These are phyloP conservation scores for Aspergillus jensenii DNA, from an alignment of 2,329 filamentous ascomycete genomes.

Conservation along the genomic window DNA sequence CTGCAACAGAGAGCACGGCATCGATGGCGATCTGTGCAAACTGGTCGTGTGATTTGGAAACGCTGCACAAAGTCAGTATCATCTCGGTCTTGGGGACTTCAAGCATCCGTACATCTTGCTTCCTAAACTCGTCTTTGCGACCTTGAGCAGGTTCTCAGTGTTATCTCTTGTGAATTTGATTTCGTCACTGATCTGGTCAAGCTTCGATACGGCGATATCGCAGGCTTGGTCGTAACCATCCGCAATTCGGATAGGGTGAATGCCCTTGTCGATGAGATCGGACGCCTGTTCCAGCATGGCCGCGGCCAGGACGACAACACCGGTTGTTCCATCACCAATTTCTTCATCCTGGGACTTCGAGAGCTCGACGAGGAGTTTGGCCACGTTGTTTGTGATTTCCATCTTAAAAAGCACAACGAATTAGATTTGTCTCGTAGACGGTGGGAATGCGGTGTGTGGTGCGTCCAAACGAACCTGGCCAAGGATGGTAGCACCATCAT, in stretches of 20 bases:
- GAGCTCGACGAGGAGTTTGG: slow-evolving; percentile 92
- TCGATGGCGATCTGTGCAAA: slow-evolving; percentile 97
- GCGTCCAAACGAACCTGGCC: slow-evolving; percentile 57
- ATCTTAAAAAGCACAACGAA: slow-evolving; percentile 58
- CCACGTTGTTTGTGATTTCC: slow-evolving; percentile 98
- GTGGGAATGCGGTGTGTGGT: neutral
- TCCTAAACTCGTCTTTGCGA: slow-evolving; percentile 91
- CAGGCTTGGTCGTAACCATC: slow-evolving; percentile 98
- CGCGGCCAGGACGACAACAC: slow-evolving; percentile 93
- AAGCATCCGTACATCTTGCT: slow-evolving; percentile 72
- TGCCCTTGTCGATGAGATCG: slow-evolving; percentile 98
- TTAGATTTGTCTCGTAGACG: neutral
- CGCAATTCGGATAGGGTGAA: slow-evolving; percentile 97
- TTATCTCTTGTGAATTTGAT: slow-evolving; percentile 81
- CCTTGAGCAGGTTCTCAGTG: slow-evolving; percentile 85
- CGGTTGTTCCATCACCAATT: slow-evolving; percentile 97
- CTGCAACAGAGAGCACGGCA: slow-evolving; percentile 92
- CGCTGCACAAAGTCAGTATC: slow-evolving; percentile 44
- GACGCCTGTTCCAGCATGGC: slow-evolving; percentile 94
- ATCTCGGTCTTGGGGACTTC: neutral
- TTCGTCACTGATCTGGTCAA: slow-evolving; percentile 89
- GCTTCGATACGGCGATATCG: slow-evolving; percentile 88
- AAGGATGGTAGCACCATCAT: slow-evolving; percentile 96
- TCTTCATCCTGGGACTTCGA: slow-evolving; percentile 99
- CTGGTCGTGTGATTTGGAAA: slow-evolving; percentile 97